Evolutionary conservation across 2,329 filamentous ascomycete species (phyloP).

Genomic region (Colletotrichum melonis): DNA sequence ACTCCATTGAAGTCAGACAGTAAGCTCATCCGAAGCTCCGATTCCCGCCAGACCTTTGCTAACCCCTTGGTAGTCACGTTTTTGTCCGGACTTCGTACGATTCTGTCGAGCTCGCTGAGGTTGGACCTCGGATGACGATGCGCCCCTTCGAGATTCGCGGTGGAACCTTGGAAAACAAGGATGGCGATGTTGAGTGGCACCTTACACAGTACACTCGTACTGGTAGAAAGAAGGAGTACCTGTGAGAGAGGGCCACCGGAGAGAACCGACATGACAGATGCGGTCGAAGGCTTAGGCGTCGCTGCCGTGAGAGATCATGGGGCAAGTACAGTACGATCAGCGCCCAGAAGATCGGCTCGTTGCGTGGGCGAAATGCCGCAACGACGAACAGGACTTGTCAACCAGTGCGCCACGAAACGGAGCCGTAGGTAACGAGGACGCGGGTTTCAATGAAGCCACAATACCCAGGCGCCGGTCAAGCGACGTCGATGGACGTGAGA

Average conservation of each 20-base stretch:
- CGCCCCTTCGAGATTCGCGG: conserved; percentile 91
- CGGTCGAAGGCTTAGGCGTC: neutral
- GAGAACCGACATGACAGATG: neutral
- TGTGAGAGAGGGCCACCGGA: conserved; percentile 62
- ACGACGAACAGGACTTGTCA: neutral
- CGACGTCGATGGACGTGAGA: neutral
- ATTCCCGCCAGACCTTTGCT: neutral
- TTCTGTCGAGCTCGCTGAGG: conserved; percentile 83
- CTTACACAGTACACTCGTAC: conserved; percentile 96
- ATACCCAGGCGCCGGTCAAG: neutral
- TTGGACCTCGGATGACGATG: conserved; percentile 83
- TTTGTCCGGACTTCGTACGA: conserved; percentile 94
- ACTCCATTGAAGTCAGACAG: conserved; percentile 87
- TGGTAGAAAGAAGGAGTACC: conserved; percentile 93
- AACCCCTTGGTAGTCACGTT: conserved; percentile 60
- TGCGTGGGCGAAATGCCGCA: neutral
- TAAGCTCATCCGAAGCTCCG: conserved; percentile 3
- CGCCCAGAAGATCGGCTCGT: neutral
- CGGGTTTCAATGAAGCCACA: neutral
- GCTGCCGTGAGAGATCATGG: neutral
- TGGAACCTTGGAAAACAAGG: conserved; percentile 92
- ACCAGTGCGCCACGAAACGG: neutral
- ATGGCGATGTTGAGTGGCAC: conserved; percentile 96
- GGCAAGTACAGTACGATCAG: neutral
- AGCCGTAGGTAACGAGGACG: neutral